phyloP scores from a whole-genome alignment of 225 moss, liverwort and hornwort species.

The Physcomitrellopsis africana region DNA sequence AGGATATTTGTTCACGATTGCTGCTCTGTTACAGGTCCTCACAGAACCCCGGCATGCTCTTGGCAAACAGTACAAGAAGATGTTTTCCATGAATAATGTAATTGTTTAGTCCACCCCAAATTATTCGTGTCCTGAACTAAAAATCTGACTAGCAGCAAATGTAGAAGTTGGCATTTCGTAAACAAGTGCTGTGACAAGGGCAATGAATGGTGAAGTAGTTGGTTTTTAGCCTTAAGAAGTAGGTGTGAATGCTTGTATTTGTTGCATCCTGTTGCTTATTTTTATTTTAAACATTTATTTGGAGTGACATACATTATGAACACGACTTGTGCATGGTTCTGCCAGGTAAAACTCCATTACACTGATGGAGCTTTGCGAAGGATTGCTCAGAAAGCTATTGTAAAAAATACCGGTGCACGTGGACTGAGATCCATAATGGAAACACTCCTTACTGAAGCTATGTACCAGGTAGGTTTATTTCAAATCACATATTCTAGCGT shows the following conservation, averaged over 20 bases:
- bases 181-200: constrained; percentile 19
- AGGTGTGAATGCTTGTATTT: constrained; percentile 10
- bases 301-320: background rate
- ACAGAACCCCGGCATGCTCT: constrained; percentile 96
- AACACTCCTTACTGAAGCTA: constrained; percentile 90
- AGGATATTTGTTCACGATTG: constrained; percentile 14
- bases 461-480: constrained; percentile 76
- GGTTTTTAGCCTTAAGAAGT: background rate
- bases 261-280: constrained; percentile 7
- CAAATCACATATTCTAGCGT: background rate
- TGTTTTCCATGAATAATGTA: constrained; percentile 98
- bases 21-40: constrained; percentile 68
- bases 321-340: constrained; percentile 17
- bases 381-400: constrained; percentile 92
- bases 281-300: constrained; percentile 2
- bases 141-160: background rate
- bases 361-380: constrained; percentile 87
- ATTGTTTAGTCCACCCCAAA: constrained; percentile 21
- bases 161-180: background rate
- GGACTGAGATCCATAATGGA: constrained; percentile 97
- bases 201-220: constrained; percentile 5
- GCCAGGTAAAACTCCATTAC: constrained; percentile 90
- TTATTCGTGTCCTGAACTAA: constrained; percentile 4
- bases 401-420: constrained; percentile 93
- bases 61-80: constrained; percentile 99